Percentiles rank a stretch among this genome's conserved stretches.
phyloP scores from a whole-genome alignment of 805 yeast species.

The Isabelozyma heimii region DNA sequence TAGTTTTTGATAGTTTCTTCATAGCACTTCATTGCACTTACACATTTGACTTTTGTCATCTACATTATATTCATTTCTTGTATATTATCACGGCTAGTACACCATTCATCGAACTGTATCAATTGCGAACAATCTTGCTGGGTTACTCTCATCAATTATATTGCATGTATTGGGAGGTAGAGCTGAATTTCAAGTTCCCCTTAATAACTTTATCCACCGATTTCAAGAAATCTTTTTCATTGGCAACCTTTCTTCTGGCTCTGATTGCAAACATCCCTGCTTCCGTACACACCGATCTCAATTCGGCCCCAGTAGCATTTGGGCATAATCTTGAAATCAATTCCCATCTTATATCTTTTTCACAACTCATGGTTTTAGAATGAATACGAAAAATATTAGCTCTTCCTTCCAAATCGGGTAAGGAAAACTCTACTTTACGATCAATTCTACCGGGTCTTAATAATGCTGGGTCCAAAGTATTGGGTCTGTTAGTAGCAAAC shows the following conservation, averaged over 20 bases:
- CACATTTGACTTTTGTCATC: background rate
- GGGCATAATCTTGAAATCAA: slow-evolving; percentile 96
- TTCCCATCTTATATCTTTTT: slow-evolving; percentile 98
- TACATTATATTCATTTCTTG: background rate
- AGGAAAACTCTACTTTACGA: slow-evolving; percentile 94
- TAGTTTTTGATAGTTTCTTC: too few species aligned
- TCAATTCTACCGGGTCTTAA: slow-evolving; percentile 98
- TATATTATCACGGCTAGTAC: background rate
- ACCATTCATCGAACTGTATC: background rate
- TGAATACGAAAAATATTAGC: slow-evolving; percentile 97
- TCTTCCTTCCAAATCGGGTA: slow-evolving; percentile 96
- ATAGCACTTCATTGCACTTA: too few species aligned
- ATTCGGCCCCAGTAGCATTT: slow-evolving; percentile 97
- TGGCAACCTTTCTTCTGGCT: slow-evolving; percentile 96
- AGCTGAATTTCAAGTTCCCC: slow-evolving; percentile 96
- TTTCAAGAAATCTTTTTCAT: slow-evolving; percentile 95
- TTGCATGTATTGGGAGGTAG: slow-evolving; percentile 98
- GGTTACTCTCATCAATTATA: slow-evolving; percentile 57
- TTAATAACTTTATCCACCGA: slow-evolving; percentile 98
- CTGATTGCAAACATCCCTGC: slow-evolving; percentile 99
- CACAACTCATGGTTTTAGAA: slow-evolving; percentile 96
- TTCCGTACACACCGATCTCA: slow-evolving; percentile 97
- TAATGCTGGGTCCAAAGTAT: slow-evolving; percentile 95
- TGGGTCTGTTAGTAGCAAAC: slow-evolving; percentile 99
- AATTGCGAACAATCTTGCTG: background rate